Base-by-base conservation (phyloP, 805 yeast species). In the Candida wancherniae region DNA sequence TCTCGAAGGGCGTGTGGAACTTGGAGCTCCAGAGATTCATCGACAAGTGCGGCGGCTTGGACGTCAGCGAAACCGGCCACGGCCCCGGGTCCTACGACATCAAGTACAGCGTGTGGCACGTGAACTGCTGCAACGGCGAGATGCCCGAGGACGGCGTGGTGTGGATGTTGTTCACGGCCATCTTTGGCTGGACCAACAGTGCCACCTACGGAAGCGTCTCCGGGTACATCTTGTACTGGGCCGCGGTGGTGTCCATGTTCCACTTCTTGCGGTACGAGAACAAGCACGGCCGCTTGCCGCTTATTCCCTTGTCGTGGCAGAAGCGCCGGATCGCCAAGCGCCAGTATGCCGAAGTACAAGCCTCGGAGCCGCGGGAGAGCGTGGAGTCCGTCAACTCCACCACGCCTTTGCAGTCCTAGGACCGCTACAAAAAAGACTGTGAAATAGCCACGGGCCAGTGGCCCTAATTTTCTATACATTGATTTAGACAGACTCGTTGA, bases 41-140 rank as follows among this genome's bases (percentile, higher is more conserved):
- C 35, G 71, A 75, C 35, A 58, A 61, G 37, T 87, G 94, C 49
- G 74, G 71, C 33, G 96, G 96, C 1, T 75, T 77, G 49, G 97
- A 87, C 47, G 82, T 85, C 52, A 72, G 84, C 24, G 97, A 87
- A 58, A 74, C 80, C 1, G 97, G 97, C 2, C 80, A 81, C 22
- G 97, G 97, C 0, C 95, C 95, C 0, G 97, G 97, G 0, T 82
- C 94, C 0, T 87, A 87, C 50, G 95, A 87, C 48, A 79, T 87
- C 14, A 44, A 72, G 13, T 73, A 69, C 28, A 77, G 92, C 5
- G 78, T 87, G 2, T 87, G 97, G 97, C 97, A 87, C 54, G 95
- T 87, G 15, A 85, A 87, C 58, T 86, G 95, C 56, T 87, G 97
- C 61, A 86, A 86, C 54, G 94, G 95, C 15, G 81, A 84, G 44